These are phyloP conservation scores for Globisporangium paddicum DNA, from an alignment of 352 stramenopile genomes.

Conservation along the genomic window DNA sequence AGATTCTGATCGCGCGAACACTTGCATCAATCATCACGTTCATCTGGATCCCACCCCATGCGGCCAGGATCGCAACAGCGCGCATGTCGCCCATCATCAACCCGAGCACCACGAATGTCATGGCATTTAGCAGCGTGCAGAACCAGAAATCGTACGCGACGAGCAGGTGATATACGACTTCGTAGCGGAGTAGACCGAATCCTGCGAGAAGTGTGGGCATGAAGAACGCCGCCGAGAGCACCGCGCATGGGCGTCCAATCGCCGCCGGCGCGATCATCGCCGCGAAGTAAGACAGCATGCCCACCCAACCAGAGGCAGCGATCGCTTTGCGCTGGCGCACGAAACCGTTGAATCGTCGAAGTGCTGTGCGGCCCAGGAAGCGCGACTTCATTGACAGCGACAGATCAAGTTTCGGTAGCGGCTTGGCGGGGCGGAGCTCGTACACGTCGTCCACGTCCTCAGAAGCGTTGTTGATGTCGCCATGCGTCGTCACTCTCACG, in stretches of 20 bases:
- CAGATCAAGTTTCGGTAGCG: slow-evolving; percentile 13
- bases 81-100: slow-evolving; percentile 1
- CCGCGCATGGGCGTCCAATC: neutral
- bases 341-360: slow-evolving; percentile 1
- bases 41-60: neutral
- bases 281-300: slow-evolving; percentile 6
- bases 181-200: neutral
- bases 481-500: neutral
- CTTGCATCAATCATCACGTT: slow-evolving; percentile 7
- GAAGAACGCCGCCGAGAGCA: neutral
- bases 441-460: neutral
- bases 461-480: neutral
- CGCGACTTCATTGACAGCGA: slow-evolving; percentile 12
- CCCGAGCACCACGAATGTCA: slow-evolving; percentile 1
- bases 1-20: slow-evolving; percentile 1
- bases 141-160: slow-evolving; percentile 8
- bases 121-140: neutral
- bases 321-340: slow-evolving; percentile 15
- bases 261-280: neutral
- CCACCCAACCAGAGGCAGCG: slow-evolving; percentile 2
- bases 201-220: neutral
- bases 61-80: neutral
- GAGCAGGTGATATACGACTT: neutral
- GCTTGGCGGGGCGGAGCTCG: slow-evolving; percentile 8
- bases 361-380: slow-evolving; percentile 1